These are phyloP conservation scores for Phialemoniopsis sp. DNA, from an alignment of 2,329 filamentous ascomycete genomes.

Conservation along the genomic window DNA sequence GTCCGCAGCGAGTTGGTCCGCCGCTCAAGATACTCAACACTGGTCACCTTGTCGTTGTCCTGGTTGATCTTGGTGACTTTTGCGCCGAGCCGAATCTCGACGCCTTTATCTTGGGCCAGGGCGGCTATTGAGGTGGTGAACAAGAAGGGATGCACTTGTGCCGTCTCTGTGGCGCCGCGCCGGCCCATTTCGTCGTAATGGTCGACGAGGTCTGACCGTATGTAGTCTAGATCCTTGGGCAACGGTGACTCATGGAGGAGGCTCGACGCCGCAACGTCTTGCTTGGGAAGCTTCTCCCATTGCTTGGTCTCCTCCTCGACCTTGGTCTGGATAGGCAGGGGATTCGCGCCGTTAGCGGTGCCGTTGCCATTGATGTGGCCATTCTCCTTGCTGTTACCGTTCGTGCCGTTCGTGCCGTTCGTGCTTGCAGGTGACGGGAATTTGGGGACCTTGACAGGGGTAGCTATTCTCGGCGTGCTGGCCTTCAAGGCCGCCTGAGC, in stretches of 20 bases:
- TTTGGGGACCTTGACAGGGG: background rate
- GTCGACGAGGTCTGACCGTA: constrained; percentile 61
- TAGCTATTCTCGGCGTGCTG: constrained; percentile 19
- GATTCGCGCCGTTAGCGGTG: background rate
- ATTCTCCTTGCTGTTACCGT: background rate
- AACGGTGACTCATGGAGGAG: constrained; percentile 55
- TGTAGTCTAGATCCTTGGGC: constrained; percentile 80
- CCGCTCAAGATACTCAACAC: constrained; percentile 57
- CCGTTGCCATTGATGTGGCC: constrained; percentile 1
- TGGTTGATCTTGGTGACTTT: constrained; percentile 65
- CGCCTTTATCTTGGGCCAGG: constrained; percentile 67
- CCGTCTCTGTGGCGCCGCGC: constrained; percentile 67
- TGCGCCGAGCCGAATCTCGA: constrained; percentile 61
- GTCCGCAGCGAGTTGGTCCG: constrained; percentile 25
- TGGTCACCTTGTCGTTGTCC: constrained; percentile 32
- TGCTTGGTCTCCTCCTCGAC: constrained; percentile 29
- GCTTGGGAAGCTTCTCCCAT: constrained; percentile 61
- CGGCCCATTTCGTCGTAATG: constrained; percentile 79
- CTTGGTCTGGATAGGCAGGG: constrained; percentile 6
- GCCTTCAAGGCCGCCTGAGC: constrained; percentile 23
- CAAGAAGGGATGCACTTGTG: constrained; percentile 88
- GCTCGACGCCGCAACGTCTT: constrained; percentile 41
- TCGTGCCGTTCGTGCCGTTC: constrained; percentile 5
- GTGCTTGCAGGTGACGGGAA: background rate
- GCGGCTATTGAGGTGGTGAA: constrained; percentile 84